Evolutionary conservation across 2,329 filamentous ascomycete genomes (phyloP), one percentile per base, ranked within the genome.

Genomic region (Thielaviopsis ethacetica): DNA sequence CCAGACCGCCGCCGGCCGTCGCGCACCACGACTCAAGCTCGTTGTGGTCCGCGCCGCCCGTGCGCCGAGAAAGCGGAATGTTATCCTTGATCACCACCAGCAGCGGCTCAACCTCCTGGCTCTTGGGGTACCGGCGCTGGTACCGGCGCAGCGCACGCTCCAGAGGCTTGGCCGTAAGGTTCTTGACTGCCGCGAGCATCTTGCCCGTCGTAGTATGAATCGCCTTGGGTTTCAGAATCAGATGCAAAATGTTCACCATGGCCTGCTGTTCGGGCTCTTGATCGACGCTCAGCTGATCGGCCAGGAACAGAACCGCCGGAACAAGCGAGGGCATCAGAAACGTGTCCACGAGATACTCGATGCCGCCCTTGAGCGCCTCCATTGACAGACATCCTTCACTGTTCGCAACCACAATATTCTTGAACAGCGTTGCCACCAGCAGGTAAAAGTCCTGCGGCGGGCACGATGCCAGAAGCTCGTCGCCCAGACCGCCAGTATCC

Each of bases 381-480:
- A 88, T 80, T 0, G 78, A 78, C 4, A 94, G 70, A 49, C 80
- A 75, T 5, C 82, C 82, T 1, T 76, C 76, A n/a, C 80, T 79
- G 63, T 82, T 83, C 0, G 86, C 88, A 41, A 85, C 73, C 0
- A 89, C 79, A 50, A 85, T 88, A 64, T 89, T 85, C 63, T 85
- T 79, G 67, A 91, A 90, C 0, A 93, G 72, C 0, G 86, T 85
- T 1, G 88, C 85, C 15, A 90, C 82, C 3, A 93, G 75, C 19
- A 87, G 72, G 65, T 91, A 91, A 67, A 93, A 93, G 47, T 90
- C 83, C 66, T 91, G 87, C 1, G 88, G 88, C 1, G 84, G 83
- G 65, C 88, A 93, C 1, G 85, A 86, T 9, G 86, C 84, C 80
- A 91, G 88, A 7, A 91, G 73, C 60, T 91, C 88, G 65, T 93